These are phyloP conservation scores for Fusarium nisikadoi DNA, from an alignment of 2,329 filamentous ascomycete species.

Conservation along the genomic window DNA sequence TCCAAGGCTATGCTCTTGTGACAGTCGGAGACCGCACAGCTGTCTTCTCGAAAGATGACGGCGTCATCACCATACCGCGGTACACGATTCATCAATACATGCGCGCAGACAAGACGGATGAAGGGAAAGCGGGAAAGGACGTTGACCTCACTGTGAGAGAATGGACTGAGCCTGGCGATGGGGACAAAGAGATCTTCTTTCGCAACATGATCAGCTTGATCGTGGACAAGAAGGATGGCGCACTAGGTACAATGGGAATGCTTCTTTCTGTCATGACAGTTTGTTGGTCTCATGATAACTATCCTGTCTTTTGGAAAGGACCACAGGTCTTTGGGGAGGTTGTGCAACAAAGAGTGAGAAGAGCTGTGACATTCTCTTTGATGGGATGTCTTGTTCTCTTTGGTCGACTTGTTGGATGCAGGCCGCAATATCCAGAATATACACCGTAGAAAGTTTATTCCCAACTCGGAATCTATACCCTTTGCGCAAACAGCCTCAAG, in stretches of 20 bases:
- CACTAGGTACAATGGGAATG: conserved; percentile 14
- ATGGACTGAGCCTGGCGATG: conserved; percentile 40
- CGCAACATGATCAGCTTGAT: conserved; percentile 36
- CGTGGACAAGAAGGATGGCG: conserved; percentile 25
- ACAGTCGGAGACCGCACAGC: conserved; percentile 32
- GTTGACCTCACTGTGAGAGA: conserved; percentile 32
- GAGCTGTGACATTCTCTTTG: conserved; percentile 18
- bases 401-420: conserved; percentile 9
- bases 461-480: background rate
- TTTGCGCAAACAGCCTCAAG: background rate
- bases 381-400: conserved; percentile 10
- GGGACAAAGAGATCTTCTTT: conserved; percentile 39
- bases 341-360: conserved; percentile 3
- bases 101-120: conserved; percentile 25
- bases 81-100: conserved; percentile 34
- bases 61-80: conserved; percentile 36
- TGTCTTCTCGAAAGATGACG: conserved; percentile 31
- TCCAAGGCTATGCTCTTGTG: conserved; percentile 35
- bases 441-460: background rate
- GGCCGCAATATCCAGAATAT: conserved; percentile 13
- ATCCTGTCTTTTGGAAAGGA: conserved; percentile 35
- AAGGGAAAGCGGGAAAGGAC: conserved; percentile 20
- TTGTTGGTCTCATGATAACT: conserved; percentile 36
- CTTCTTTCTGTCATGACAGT: conserved; percentile 33
- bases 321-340: conserved; percentile 21